A percentile compares a stretch with the other conserved stretches of the same genome.
Evolutionary conservation across 495 filamentous ascomycete species (phyloP).

Genomic region (Penicillium coffeae): DNA sequence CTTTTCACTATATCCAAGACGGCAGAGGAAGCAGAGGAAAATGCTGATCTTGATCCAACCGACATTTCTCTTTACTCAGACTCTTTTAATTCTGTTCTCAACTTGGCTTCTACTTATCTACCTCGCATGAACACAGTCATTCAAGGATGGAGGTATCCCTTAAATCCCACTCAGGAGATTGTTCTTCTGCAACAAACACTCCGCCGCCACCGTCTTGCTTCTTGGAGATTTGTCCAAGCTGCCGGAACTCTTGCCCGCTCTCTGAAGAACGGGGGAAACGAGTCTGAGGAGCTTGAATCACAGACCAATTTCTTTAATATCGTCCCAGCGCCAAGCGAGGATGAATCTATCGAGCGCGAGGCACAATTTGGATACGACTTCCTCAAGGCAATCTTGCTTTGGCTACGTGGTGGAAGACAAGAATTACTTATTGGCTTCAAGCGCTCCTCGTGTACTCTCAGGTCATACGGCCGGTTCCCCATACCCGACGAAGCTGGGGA

Average conservation of each 20-base stretch:
- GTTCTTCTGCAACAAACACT: constrained; percentile 54
- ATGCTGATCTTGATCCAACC: constrained; percentile 9
- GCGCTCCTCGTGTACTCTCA: constrained; percentile 27
- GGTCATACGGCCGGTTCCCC: constrained; percentile 45
- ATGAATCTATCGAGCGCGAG: constrained; percentile 32
- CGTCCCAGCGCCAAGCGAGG: constrained; percentile 45
- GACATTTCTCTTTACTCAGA: constrained; percentile 33
- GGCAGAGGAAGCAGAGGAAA: constrained; percentile 18
- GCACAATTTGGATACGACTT: constrained; percentile 62
- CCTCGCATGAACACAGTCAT: constrained; percentile 55
- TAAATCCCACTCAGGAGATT: constrained; percentile 51
- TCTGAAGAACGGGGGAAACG: constrained; percentile 37
- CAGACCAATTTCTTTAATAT: constrained; percentile 36
- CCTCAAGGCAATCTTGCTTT: constrained; percentile 59
- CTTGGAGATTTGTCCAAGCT: constrained; percentile 67
- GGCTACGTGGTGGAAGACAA: constrained; percentile 55
- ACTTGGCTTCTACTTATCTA: constrained; percentile 45
- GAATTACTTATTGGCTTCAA: constrained; percentile 55
- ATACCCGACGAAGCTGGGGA: constrained; percentile 46
- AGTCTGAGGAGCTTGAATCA: constrained; percentile 24
- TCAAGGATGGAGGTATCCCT: constrained; percentile 55
- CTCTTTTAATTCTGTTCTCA: constrained; percentile 47
- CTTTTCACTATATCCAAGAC: constrained; percentile 52
- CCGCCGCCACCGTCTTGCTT: constrained; percentile 52
- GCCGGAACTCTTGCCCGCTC: constrained; percentile 55